Percentiles rank a stretch among this genome's conserved stretches.
Evolutionary conservation across 805 yeast genomes (phyloP).

Genomic region (Candida stauntonica): DNA sequence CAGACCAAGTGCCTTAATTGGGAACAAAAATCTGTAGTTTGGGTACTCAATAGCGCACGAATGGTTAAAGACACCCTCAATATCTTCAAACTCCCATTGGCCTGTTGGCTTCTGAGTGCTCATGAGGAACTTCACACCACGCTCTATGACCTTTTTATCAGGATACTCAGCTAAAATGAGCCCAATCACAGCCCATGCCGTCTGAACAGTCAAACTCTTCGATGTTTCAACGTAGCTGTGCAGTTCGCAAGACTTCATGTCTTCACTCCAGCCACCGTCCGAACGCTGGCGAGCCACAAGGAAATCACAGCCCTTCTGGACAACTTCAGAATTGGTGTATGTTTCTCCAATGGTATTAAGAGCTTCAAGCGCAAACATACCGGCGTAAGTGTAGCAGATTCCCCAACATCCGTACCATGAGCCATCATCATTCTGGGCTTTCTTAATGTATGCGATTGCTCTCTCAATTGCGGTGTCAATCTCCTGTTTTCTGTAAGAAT

Average conservation of each 20-base stretch:
- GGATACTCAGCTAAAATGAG: conserved; percentile 81
- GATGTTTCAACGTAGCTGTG: conserved; percentile 64
- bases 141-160: conserved; percentile 50
- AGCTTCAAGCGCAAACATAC: conserved; percentile 97
- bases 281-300: conserved; percentile 64
- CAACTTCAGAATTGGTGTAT: conserved; percentile 59
- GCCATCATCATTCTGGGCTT: conserved; percentile 74
- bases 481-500: conserved; percentile 60
- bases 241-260: conserved; percentile 85
- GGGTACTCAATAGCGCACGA: conserved; percentile 94
- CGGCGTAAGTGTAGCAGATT: conserved; percentile 90
- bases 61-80: conserved; percentile 96
- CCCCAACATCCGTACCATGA: conserved; percentile 99
- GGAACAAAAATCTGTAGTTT: conserved; percentile 81
- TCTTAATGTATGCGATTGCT: conserved; percentile 69
- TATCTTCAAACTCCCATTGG: conserved; percentile 78
- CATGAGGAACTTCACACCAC: conserved; percentile 62
- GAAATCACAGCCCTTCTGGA: conserved; percentile 80
- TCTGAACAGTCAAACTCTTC: conserved; percentile 73
- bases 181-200: conserved; percentile 90
- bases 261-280: conserved; percentile 99
- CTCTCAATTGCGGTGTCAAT: conserved; percentile 64
- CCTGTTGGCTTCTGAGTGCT: conserved; percentile 68
- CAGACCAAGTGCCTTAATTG: conserved; percentile 90
- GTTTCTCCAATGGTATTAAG: conserved; percentile 60